Conservation (phyloP, 2,329 filamentous ascomycete genomes). For the Penicillium rolfsii region DNA sequence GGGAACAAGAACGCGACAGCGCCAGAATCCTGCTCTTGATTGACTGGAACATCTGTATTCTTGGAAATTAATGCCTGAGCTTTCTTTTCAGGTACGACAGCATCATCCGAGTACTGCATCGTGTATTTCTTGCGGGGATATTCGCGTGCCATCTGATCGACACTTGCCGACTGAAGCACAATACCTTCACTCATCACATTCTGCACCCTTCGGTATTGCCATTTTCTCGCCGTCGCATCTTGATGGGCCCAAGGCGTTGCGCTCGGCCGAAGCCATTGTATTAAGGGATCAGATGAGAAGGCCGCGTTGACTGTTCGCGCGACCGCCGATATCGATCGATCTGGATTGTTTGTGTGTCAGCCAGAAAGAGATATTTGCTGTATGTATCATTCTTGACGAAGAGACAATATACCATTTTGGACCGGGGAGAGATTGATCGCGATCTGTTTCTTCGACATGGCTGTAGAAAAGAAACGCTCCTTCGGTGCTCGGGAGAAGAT, state of each 20-base stretch:
- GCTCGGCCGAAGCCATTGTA: conserved; percentile 31
- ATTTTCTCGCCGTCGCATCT: conserved; percentile 14
- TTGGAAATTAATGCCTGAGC: neutral
- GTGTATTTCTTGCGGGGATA: conserved; percentile 5
- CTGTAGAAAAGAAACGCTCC: neutral
- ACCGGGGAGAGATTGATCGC: conserved; percentile 1
- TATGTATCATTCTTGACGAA: neutral
- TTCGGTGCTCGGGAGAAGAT: neutral
- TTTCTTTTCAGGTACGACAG: neutral
- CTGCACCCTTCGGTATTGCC: conserved; percentile 33
- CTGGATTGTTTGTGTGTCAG: conserved; percentile 12
- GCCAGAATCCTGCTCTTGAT: conserved; percentile 19
- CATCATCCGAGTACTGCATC: neutral
- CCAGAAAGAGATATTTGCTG: neutral
- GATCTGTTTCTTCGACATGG: conserved; percentile 4
- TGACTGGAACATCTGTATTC: neutral
- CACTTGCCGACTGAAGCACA: conserved; percentile 22
- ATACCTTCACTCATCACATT: conserved; percentile 24
- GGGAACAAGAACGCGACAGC: conserved; percentile 29
- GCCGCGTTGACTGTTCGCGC: conserved; percentile 29
- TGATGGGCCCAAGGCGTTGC: conserved; percentile 21
- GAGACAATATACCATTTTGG: conserved; percentile 4
- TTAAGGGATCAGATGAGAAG: conserved; percentile 32
- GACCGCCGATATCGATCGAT: conserved; percentile 18
- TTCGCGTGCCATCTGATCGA: conserved; percentile 13